These are phyloP conservation scores for Cladosporium sp. DNA, from an alignment of 2,329 filamentous ascomycete genomes.

Conservation along the genomic window DNA sequence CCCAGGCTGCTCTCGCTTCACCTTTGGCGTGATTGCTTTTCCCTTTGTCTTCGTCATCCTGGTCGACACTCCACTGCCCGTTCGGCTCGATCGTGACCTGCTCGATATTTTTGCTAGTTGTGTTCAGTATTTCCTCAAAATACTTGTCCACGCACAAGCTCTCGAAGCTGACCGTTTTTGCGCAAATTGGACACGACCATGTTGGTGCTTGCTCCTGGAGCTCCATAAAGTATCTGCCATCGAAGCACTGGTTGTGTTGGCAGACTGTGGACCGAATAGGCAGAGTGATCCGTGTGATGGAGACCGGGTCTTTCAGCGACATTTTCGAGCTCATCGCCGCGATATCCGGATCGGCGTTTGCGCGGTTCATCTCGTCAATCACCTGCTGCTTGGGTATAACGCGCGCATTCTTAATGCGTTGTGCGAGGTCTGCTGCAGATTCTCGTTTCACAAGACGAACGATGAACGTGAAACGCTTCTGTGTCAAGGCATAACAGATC, in stretches of 20 bases:
- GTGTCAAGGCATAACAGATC: constrained; percentile 88
- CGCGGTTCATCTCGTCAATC: constrained; percentile 72
- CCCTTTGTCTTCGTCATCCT: constrained; percentile 39
- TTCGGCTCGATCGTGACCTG: constrained; percentile 88
- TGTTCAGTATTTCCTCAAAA: constrained; percentile 77
- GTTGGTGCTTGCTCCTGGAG: constrained; percentile 94
- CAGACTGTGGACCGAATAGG: constrained; percentile 78
- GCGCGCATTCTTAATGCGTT: constrained; percentile 60
- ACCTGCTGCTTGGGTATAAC: constrained; percentile 78
- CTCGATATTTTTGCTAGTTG: constrained; percentile 66
- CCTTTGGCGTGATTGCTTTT: constrained; percentile 34
- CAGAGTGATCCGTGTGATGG: constrained; percentile 72
- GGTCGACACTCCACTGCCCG: constrained; percentile 65
- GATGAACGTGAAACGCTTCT: constrained; percentile 62
- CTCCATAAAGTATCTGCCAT: constrained; percentile 85
- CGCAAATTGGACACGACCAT: constrained; percentile 95
- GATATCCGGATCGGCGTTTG: constrained; percentile 76
- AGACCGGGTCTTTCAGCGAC: constrained; percentile 88
- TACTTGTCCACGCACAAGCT: constrained; percentile 85
- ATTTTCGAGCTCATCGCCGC: constrained; percentile 82
- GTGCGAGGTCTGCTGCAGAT: constrained; percentile 67
- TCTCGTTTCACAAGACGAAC: constrained; percentile 72
- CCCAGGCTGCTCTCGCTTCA: constrained; percentile 27
- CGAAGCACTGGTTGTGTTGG: constrained; percentile 90
- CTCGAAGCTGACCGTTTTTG: constrained; percentile 74